phyloP scores from a whole-genome alignment of 345 rosid genomes.

The Aquilaria malaccensis region DNA sequence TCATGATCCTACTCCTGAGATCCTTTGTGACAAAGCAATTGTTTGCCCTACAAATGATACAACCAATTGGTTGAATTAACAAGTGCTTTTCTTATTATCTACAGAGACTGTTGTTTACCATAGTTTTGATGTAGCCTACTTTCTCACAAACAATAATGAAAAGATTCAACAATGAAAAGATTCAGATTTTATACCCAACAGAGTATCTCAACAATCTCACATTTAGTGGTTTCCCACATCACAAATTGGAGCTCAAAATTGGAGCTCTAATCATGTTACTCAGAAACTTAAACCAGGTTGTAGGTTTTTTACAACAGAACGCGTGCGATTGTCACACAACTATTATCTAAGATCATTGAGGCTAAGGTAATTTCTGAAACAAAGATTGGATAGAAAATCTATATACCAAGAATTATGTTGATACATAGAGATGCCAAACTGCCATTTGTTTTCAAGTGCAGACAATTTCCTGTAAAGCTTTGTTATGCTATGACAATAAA shows the following conservation, averaged over 20 bases:
- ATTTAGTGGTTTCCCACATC: not conserved
- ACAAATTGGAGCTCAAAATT: not conserved
- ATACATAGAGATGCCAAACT: too few species aligned
- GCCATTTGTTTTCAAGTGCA: not conserved
- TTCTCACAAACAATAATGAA: not conserved
- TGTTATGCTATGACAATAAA: conserved; percentile 1
- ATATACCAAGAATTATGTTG: not conserved
- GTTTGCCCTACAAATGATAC: not conserved
- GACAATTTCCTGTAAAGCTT: not conserved
- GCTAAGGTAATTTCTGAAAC: not conserved
- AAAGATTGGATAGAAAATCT: not conserved
- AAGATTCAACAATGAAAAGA: not conserved
- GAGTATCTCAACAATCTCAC: not conserved
- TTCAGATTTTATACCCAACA: not conserved
- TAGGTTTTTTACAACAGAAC: not conserved
- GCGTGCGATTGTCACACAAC: not conserved
- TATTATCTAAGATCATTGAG: not conserved
- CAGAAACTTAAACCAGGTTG: not conserved
- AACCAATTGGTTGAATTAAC: not conserved
- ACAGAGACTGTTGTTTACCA: not conserved
- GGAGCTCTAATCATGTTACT: not conserved
- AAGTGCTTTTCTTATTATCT: not conserved
- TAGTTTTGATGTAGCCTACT: not conserved
- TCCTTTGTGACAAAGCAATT: not conserved
- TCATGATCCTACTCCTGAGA: too few species aligned